Evolutionary conservation across 345 rosid genomes (phyloP).

Genomic region (Acer saccharum): DNA sequence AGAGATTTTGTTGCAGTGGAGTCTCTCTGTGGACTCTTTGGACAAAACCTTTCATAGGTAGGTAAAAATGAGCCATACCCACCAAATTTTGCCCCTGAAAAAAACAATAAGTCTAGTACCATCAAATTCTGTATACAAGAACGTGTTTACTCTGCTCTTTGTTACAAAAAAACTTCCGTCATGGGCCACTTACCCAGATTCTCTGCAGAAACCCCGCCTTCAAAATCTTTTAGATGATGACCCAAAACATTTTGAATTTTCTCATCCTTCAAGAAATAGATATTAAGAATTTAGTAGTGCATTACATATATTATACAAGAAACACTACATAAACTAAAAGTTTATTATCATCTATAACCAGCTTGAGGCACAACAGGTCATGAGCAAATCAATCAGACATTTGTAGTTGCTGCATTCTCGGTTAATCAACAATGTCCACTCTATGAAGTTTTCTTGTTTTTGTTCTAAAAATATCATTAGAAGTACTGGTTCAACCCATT

Average conservation of each 20-base stretch:
- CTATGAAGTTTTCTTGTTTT: neutral
- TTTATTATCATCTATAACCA: neutral
- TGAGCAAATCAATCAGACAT: neutral
- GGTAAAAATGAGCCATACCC: constrained; percentile 81
- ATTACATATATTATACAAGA: constrained; percentile 6
- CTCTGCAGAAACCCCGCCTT: constrained; percentile 47
- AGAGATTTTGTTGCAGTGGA: constrained; percentile 32
- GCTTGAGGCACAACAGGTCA: neutral
- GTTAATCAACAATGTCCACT: neutral
- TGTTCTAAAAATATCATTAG: neutral
- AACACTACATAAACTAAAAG: constrained; percentile 1
- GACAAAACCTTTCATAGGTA: constrained; percentile 36
- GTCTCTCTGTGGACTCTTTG: constrained; percentile 39
- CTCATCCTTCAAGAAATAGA: constrained; percentile 61
- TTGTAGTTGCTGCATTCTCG: neutral
- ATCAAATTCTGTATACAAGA: constrained; percentile 14
- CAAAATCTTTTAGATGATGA: constrained; percentile 60
- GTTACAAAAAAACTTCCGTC: constrained; percentile 5
- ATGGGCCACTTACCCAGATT: constrained; percentile 55
- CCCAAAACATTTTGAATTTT: constrained; percentile 66
- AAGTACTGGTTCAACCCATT: neutral
- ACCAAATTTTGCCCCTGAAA: constrained; percentile 59
- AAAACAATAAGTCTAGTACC: constrained; percentile 27
- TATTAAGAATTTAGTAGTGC: constrained; percentile 21
- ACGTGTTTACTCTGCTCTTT: neutral